Evolutionary conservation across 768 basidiomycete genomes (phyloP).

Genomic region (Kwoniella dendrophila): DNA sequence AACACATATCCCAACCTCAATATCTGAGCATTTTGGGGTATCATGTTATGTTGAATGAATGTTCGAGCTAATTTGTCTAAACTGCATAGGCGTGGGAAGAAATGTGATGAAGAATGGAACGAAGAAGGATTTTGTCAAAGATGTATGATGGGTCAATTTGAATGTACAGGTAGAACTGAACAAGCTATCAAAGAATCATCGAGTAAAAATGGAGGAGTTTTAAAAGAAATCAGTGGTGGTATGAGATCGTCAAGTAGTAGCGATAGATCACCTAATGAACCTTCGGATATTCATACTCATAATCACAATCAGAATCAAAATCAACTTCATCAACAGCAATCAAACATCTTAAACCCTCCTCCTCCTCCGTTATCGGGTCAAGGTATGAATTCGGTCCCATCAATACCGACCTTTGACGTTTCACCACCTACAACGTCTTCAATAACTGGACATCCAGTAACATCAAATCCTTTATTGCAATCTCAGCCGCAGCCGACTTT

Average conservation of each 20-base stretch:
- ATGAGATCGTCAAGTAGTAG: slow-evolving; percentile 2
- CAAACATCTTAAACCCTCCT: background rate
- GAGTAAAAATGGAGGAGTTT: background rate
- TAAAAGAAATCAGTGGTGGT: background rate
- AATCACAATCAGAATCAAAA: too few relatives aligned
- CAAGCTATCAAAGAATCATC: background rate
- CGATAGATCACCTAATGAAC: background rate
- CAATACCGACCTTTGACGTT: background rate
- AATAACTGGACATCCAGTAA: background rate
- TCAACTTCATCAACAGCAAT: too few relatives aligned
- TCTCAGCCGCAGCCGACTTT: background rate
- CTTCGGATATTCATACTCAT: background rate
- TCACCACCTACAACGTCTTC: background rate
- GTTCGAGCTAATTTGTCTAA: background rate
- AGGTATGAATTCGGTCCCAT: background rate
- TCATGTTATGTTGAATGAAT: too few relatives aligned
- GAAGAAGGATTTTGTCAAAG: slow-evolving; percentile 30
- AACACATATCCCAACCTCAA: too few relatives aligned
- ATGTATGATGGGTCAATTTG: slow-evolving; percentile 27
- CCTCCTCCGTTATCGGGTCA: background rate
- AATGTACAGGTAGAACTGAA: slow-evolving; percentile 25
- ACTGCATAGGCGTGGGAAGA: slow-evolving; percentile 30
- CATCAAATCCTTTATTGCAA: background rate
- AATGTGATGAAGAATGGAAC: slow-evolving; percentile 39
- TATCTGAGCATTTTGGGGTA: too few relatives aligned